phyloP scores from a whole-genome alignment of 345 rosid genomes.

The Nasturtium officinale region DNA sequence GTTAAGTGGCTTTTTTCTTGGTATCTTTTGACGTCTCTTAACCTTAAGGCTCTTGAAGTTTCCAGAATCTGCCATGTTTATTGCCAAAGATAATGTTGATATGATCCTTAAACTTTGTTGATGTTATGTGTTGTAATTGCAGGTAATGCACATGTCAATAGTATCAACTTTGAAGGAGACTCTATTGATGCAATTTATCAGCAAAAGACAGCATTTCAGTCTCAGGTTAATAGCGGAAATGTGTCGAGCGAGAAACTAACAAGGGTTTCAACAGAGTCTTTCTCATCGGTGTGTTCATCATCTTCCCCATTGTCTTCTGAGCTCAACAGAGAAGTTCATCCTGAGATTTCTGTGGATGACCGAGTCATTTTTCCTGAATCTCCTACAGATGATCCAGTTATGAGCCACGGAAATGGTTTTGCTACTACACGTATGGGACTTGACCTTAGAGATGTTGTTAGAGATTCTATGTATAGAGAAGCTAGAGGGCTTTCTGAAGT shows the following conservation, averaged over 20 bases:
- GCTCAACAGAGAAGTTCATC: conserved; percentile 52
- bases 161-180: conserved; percentile 45
- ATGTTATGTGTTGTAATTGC: conserved; percentile 29
- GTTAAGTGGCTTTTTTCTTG: conserved; percentile 6
- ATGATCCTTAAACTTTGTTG: conserved; percentile 13
- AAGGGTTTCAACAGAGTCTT: conserved; percentile 66
- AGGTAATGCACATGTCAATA: conserved; percentile 59
- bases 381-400: conserved; percentile 55
- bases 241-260: conserved; percentile 57
- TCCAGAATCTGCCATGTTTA: neutral
- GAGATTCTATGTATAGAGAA: conserved; percentile 90
- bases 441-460: conserved; percentile 82
- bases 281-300: conserved; percentile 89
- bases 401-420: conserved; percentile 54
- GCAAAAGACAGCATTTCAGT: conserved; percentile 43
- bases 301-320: conserved; percentile 77
- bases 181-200: conserved; percentile 42
- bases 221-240: conserved; percentile 49
- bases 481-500: conserved; percentile 62
- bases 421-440: conserved; percentile 52
- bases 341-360: conserved; percentile 59
- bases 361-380: conserved; percentile 61
- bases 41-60: conserved; percentile 2
- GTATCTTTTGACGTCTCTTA: conserved; percentile 20
- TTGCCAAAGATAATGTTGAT: neutral